These are phyloP conservation scores for Lipomyces spencermartinsiae DNA, from an alignment of 805 yeast species.

Conservation along the genomic window DNA sequence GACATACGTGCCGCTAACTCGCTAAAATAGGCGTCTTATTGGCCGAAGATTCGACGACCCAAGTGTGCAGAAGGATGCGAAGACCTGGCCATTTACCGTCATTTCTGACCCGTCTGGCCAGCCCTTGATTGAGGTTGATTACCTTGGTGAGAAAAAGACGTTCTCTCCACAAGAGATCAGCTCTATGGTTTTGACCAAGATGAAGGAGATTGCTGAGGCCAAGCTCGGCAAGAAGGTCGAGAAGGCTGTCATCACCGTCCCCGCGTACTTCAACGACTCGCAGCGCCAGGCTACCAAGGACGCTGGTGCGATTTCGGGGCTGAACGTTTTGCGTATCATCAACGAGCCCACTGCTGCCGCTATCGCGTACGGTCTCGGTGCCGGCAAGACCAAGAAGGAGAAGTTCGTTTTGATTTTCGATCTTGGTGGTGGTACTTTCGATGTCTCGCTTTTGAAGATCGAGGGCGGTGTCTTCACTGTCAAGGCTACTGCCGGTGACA, in stretches of 20 bases:
- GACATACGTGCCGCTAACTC: neutral
- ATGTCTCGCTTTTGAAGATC: conserved; percentile 88
- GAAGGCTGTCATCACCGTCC: conserved; percentile 86
- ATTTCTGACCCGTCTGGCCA: conserved; percentile 66
- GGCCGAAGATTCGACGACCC: conserved; percentile 87
- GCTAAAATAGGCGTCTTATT: conserved; percentile 83
- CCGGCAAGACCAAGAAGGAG: conserved; percentile 80
- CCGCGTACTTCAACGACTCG: conserved; percentile 87
- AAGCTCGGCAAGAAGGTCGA: conserved; percentile 78
- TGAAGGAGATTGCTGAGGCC: conserved; percentile 86
- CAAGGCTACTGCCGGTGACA: conserved; percentile 98
- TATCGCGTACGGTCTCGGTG: conserved; percentile 95
- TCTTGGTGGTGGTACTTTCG: conserved; percentile 98
- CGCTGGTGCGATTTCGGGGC: conserved; percentile 86
- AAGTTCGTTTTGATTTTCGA: conserved; percentile 90
- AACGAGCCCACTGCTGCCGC: conserved; percentile 97
- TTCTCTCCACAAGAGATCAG: conserved; percentile 96
- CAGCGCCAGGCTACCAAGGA: conserved; percentile 92
- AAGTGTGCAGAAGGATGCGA: conserved; percentile 86
- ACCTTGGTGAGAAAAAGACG: conserved; percentile 80
- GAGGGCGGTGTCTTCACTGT: conserved; percentile 97
- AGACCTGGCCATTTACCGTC: conserved; percentile 91
- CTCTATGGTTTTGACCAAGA: conserved; percentile 87
- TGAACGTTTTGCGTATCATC: conserved; percentile 82
- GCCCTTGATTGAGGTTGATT: conserved; percentile 82